These are phyloP conservation scores for Neonectria ditissima DNA, from an alignment of 2,329 filamentous ascomycete genomes.

Conservation along the genomic window DNA sequence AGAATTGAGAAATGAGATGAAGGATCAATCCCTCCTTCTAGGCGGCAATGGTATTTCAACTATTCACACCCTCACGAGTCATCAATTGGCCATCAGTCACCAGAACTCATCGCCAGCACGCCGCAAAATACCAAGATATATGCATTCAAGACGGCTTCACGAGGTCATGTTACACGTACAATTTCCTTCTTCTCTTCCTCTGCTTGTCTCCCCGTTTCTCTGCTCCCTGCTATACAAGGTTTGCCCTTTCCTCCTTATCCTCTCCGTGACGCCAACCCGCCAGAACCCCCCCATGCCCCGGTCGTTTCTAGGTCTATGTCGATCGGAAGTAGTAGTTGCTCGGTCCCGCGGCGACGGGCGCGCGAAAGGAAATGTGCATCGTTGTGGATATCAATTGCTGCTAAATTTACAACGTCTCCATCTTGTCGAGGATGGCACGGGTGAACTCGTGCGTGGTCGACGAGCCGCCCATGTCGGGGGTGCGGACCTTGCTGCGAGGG, in stretches of 20 bases:
- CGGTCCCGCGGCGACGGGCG: constrained; percentile 20
- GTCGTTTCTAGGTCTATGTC: constrained; percentile 36
- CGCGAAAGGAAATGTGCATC: constrained; percentile 34
- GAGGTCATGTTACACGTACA: constrained; percentile 45
- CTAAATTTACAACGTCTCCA: constrained; percentile 78
- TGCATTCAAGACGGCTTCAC: constrained; percentile 42
- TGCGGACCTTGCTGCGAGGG: constrained; percentile 78
- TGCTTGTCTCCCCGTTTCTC: constrained; percentile 6
- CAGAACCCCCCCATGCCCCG: constrained; percentile 26
- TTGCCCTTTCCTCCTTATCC: constrained; percentile 13
- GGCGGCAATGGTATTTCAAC: not conserved
- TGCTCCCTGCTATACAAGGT: constrained; percentile 17
- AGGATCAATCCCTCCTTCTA: not conserved
- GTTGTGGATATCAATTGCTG: constrained; percentile 38
- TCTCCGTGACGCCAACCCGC: constrained; percentile 26
- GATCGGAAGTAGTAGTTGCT: constrained; percentile 34
- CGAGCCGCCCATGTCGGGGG: constrained; percentile 94
- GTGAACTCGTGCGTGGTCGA: constrained; percentile 96
- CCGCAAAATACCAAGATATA: constrained; percentile 15
- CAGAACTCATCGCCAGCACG: too few relatives aligned
- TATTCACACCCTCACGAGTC: not conserved
- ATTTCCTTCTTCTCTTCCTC: constrained; percentile 31
- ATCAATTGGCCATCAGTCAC: too few relatives aligned
- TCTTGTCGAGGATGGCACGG: constrained; percentile 91
- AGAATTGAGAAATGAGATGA: not conserved